Evolutionary conservation across 169 alveolate species (phyloP).

Genomic region (Plasmodium chabaudi): DNA sequence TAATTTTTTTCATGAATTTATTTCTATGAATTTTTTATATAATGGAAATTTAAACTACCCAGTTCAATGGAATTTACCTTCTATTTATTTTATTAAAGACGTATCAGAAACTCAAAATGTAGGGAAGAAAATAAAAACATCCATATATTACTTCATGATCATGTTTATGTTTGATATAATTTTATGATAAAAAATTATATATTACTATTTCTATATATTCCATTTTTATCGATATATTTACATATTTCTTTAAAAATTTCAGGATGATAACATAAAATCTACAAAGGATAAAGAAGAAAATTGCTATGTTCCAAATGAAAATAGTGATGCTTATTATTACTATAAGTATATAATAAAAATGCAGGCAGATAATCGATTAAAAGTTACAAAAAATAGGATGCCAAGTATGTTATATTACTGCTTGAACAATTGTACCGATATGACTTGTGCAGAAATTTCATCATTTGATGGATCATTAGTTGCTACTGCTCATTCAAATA

Average conservation of each 20-base stretch:
- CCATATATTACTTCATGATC: no score
- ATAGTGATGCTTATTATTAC: constrained; percentile 60
- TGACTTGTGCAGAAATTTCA: constrained; percentile 76
- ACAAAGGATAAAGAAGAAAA: constrained; percentile 46
- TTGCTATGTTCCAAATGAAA: constrained; percentile 55
- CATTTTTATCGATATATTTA: no score
- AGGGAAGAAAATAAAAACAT: no score
- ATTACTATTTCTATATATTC: neutral
- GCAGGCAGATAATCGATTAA: constrained; percentile 53
- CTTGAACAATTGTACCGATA: constrained; percentile 63
- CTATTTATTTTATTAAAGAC: constrained; percentile 43
- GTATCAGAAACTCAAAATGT: neutral
- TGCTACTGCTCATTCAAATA: constrained; percentile 74
- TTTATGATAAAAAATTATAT: no score
- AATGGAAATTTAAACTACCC: constrained; percentile 45
- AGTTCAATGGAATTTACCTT: constrained; percentile 48
- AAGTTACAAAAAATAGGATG: constrained; percentile 64
- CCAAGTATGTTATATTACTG: constrained; percentile 75
- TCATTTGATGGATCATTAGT: constrained; percentile 70
- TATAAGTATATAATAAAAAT: constrained; percentile 53
- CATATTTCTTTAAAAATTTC: neutral
- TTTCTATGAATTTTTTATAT: constrained; percentile 52
- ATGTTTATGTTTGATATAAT: no score
- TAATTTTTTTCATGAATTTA: constrained; percentile 50
- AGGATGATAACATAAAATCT: constrained; percentile 46